phyloP scores from a whole-genome alignment of 345 rosid species.

The Gossypium arboreum region DNA sequence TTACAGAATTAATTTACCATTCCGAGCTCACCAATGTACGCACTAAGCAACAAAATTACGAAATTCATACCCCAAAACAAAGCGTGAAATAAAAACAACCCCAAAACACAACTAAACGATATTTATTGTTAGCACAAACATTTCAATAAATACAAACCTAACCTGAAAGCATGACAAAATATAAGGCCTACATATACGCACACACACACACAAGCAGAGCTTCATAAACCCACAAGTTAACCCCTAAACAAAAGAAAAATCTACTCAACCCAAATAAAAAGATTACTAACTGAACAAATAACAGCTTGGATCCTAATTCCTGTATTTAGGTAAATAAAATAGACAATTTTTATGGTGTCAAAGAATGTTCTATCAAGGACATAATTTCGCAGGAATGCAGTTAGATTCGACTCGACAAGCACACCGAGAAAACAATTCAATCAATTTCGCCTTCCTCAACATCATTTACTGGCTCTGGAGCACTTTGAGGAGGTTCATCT shows the following conservation, averaged over 20 bases:
- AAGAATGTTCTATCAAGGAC: neutral
- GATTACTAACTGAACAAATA: neutral
- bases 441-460: slow-evolving; percentile 57
- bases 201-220: neutral
- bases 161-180: neutral
- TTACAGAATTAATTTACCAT: too few relatives aligned
- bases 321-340: neutral
- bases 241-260: neutral
- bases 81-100: neutral
- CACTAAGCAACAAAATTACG: too few relatives aligned
- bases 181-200: neutral
- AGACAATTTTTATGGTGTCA: neutral
- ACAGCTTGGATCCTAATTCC: neutral
- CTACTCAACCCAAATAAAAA: neutral
- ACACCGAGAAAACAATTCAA: slow-evolving; percentile 12
- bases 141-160: neutral
- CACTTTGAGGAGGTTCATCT: slow-evolving; percentile 29
- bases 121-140: neutral
- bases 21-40: too few relatives aligned
- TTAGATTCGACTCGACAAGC: neutral
- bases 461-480: slow-evolving; percentile 33
- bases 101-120: neutral
- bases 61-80: neutral
- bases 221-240: neutral
- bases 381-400: neutral